These are phyloP conservation scores for Vitis hybrid DNA, from an alignment of 177 flowering plant genomes.

Conservation along the genomic window DNA sequence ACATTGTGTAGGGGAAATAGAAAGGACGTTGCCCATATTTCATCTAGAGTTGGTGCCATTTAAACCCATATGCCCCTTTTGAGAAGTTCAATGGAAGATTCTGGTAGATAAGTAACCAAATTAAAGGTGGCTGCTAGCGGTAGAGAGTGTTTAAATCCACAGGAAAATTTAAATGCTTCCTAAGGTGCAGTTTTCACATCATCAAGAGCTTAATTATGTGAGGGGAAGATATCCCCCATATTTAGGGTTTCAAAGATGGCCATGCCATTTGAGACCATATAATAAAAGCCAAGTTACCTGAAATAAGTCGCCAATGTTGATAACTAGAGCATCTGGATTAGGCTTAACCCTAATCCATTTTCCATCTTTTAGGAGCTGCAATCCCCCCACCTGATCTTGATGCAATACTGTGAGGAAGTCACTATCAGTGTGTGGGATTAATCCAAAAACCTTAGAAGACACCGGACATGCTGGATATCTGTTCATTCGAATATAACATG, in stretches of 20 bases:
- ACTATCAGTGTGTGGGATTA: conserved; percentile 44
- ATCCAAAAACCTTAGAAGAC: conserved; percentile 23
- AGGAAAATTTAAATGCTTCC: no score
- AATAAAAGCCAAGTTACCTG: conserved; percentile 28
- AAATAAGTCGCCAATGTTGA: conserved; percentile 54
- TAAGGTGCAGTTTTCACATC: no score
- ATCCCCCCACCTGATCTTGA: conserved; percentile 45
- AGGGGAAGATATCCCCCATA: neutral
- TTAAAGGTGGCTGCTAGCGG: no score
- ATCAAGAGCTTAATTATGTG: no score
- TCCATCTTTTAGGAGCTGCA: conserved; percentile 39
- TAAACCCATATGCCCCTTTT: no score
- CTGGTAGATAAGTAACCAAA: no score
- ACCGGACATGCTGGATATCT: conserved; percentile 39
- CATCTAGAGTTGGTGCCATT: no score
- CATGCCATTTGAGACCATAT: neutral
- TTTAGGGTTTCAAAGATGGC: neutral
- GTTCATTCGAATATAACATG: conserved; percentile 33
- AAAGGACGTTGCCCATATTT: no score
- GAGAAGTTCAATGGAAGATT: no score
- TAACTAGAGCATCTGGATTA: conserved; percentile 29
- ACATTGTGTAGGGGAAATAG: no score
- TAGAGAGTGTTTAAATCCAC: no score
- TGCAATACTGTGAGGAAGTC: conserved; percentile 41
- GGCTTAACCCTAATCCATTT: conserved; percentile 46